phyloP scores from a whole-genome alignment of 176 grass and related monocot genomes.

The Pharus latifolius region DNA sequence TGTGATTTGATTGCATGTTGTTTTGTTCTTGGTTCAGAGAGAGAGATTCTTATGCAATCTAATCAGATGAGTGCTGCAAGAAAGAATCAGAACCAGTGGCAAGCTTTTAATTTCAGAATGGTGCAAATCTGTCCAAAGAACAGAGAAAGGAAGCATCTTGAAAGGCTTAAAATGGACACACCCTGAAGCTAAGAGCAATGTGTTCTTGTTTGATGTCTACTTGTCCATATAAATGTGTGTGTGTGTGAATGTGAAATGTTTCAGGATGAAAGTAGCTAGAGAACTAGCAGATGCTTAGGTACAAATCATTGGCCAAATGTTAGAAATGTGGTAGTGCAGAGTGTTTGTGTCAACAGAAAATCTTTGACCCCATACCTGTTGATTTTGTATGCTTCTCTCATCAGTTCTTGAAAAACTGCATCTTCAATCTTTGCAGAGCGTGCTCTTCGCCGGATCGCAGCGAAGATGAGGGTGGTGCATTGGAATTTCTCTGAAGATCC shows the following conservation, averaged over 20 bases:
- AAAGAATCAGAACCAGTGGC: neutral
- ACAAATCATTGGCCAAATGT: too few relatives aligned
- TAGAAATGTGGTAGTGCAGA: neutral
- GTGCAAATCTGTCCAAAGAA: neutral
- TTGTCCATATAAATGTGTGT: neutral
- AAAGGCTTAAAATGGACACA: neutral
- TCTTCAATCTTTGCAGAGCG: constrained; percentile 16
- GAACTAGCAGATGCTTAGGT: neutral
- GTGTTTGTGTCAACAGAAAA: neutral
- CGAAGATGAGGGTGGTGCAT: constrained; percentile 17
- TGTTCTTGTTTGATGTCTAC: neutral
- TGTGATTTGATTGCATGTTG: neutral
- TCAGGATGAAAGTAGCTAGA: neutral
- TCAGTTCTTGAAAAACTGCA: neutral
- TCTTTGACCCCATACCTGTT: neutral
- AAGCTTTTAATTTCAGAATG: neutral
- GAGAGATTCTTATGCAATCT: too few relatives aligned
- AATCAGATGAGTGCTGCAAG: neutral
- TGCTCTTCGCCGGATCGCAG: constrained; percentile 29
- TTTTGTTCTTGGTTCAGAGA: neutral
- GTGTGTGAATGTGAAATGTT: neutral
- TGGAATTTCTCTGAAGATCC: constrained; percentile 65
- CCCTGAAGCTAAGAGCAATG: neutral
- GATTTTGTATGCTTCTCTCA: neutral
- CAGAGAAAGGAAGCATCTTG: neutral